Conservation (phyloP, 2,329 filamentous ascomycete genomes). For the Aureobasidium sp. region DNA sequence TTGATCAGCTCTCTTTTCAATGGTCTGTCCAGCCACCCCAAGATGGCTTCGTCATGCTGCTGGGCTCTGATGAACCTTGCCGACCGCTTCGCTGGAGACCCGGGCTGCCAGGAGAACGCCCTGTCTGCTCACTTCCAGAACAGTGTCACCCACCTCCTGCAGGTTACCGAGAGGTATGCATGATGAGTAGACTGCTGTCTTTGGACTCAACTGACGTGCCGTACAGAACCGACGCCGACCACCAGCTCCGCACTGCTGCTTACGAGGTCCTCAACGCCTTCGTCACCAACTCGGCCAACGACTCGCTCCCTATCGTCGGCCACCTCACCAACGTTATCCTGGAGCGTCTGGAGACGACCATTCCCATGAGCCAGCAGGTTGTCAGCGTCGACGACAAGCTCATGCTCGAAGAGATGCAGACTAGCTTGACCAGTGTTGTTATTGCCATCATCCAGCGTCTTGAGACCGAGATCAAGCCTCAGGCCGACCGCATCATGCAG, state of each 20-base stretch:
- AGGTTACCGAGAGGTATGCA: slow-evolving; percentile 66
- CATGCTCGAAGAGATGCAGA: slow-evolving; percentile 95
- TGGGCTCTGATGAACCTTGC: slow-evolving; percentile 99
- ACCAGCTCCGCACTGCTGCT: slow-evolving; percentile 83
- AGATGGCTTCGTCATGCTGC: slow-evolving; percentile 97
- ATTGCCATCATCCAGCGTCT: slow-evolving; percentile 86
- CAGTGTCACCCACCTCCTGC: slow-evolving; percentile 76
- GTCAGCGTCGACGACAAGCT: slow-evolving; percentile 96
- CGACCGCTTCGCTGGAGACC: slow-evolving; percentile 86
- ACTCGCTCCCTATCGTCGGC: slow-evolving; percentile 74
- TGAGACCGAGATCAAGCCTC: slow-evolving; percentile 82
- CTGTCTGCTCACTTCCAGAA: slow-evolving; percentile 89
- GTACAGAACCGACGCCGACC: slow-evolving; percentile 62
- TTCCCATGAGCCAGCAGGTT: slow-evolving; percentile 84
- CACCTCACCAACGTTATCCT: slow-evolving; percentile 81
- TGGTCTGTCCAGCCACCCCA: slow-evolving; percentile 81
- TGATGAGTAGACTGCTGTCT: not conserved
- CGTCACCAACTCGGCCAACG: slow-evolving; percentile 80
- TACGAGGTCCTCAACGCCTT: slow-evolving; percentile 97
- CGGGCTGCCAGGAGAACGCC: slow-evolving; percentile 69
- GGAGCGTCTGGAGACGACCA: slow-evolving; percentile 81
- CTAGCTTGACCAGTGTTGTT: slow-evolving; percentile 83
- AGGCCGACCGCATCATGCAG: slow-evolving; percentile 91
- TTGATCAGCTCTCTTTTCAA: slow-evolving; percentile 85
- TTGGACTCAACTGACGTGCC: slow-evolving; percentile 18